These are phyloP conservation scores for Hymenoscyphus linearis DNA, from an alignment of 2,329 filamentous ascomycete species.

Conservation along the genomic window DNA sequence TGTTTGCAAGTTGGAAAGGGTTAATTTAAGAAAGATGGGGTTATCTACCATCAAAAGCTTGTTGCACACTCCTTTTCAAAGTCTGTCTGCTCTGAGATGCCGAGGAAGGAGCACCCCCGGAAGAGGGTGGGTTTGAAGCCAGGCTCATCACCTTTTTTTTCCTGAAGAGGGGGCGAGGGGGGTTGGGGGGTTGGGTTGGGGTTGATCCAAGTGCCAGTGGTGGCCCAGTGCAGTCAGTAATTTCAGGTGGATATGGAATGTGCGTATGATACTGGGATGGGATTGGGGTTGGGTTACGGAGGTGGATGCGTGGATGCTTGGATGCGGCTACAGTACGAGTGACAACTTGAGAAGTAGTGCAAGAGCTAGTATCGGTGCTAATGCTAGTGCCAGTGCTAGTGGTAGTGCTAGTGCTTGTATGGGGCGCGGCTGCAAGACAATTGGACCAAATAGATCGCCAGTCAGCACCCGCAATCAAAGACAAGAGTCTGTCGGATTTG, in stretches of 20 bases:
- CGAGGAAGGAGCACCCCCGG: conserved; percentile 29
- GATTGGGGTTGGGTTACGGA: neutral
- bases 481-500: neutral
- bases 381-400: no score
- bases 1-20: conserved; percentile 12
- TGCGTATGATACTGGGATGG: no score
- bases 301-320: neutral
- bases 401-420: neutral
- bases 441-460: no score
- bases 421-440: neutral
- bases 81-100: conserved; percentile 35
- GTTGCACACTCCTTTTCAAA: conserved; percentile 55
- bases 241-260: neutral
- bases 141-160: conserved; percentile 21
- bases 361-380: no score
- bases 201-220: neutral
- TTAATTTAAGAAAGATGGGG: conserved; percentile 8
- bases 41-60: conserved; percentile 53
- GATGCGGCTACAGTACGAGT: neutral
- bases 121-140: conserved; percentile 32
- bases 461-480: neutral
- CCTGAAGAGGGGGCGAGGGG: no score
- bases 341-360: neutral
- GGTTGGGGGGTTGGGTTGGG: neutral
- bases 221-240: neutral